phyloP scores from a whole-genome alignment of 1,284 basidiomycete species.

The Serendipita sp. region DNA sequence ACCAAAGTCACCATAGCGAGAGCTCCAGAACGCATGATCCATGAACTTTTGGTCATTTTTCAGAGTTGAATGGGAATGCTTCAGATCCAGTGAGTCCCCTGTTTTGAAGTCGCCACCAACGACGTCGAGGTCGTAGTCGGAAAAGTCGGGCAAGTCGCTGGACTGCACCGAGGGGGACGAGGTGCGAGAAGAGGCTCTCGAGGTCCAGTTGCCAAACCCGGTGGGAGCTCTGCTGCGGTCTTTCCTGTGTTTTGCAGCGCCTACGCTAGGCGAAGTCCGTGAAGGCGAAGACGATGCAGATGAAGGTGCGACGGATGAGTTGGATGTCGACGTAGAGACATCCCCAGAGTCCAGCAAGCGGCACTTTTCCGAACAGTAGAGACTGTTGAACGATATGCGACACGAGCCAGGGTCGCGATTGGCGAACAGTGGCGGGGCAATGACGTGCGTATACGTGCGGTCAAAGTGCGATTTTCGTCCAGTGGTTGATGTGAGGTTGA shows the following conservation, averaged over 20 bases:
- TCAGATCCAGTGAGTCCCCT: neutral
- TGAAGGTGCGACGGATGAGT: constrained; percentile 8
- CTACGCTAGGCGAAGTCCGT: neutral
- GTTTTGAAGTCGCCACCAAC: neutral
- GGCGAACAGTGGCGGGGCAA: neutral
- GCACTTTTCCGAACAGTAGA: constrained; percentile 1
- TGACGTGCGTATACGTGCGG: neutral
- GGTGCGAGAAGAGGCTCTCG: neutral
- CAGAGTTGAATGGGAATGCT: neutral
- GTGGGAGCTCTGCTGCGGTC: neutral
- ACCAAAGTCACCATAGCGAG: constrained; percentile 2
- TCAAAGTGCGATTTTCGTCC: neutral
- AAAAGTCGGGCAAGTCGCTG: neutral
- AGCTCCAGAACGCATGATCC: constrained; percentile 3
- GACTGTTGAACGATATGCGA: neutral
- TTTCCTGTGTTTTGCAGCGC: neutral
- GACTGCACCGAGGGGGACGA: neutral
- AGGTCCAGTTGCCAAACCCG: neutral
- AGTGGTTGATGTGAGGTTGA: too few relatives aligned
- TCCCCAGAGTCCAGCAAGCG: neutral
- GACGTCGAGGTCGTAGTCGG: neutral
- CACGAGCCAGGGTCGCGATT: neutral
- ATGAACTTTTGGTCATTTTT: neutral
- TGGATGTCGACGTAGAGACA: neutral
- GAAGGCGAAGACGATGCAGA: constrained; percentile 2